phyloP scores from a whole-genome alignment of 345 rosid genomes.

The Mangifera indica region DNA sequence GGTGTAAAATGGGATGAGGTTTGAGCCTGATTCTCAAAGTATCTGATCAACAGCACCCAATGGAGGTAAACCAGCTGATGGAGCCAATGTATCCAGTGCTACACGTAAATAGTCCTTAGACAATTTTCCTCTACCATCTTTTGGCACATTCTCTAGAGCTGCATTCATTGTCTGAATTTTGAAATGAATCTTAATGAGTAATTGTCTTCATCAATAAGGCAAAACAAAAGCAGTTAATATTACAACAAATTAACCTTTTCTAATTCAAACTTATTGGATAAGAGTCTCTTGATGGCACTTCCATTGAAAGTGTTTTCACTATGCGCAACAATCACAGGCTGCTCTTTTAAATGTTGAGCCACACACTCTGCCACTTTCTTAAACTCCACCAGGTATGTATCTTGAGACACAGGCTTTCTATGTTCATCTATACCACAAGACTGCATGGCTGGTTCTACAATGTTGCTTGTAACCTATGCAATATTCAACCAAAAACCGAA shows the following conservation, averaged over 20 bases:
- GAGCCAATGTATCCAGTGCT: constrained; percentile 65
- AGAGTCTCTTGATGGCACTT: constrained; percentile 65
- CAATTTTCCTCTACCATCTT: constrained; percentile 66
- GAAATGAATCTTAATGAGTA: not conserved
- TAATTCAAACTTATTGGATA: constrained; percentile 76
- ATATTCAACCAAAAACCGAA: too few relatives aligned
- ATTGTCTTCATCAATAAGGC: not conserved
- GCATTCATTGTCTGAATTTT: constrained; percentile 53
- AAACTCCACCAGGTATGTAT: constrained; percentile 58
- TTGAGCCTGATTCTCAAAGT: too few relatives aligned
- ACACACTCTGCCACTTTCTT: constrained; percentile 61
- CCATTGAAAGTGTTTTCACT: constrained; percentile 87
- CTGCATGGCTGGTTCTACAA: constrained; percentile 67
- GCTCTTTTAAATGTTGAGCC: constrained; percentile 79
- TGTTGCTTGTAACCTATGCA: constrained; percentile 64
- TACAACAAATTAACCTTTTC: constrained; percentile 54
- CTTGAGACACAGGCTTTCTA: constrained; percentile 48
- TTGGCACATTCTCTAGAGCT: constrained; percentile 55
- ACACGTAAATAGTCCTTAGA: constrained; percentile 60
- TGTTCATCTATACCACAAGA: constrained; percentile 34
- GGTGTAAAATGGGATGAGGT: too few relatives aligned
- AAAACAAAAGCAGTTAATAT: not conserved
- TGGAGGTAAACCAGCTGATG: constrained; percentile 83
- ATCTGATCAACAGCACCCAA: constrained; percentile 70
- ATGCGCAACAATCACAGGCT: constrained; percentile 93